Evolutionary conservation across 2,329 filamentous ascomycete species (phyloP).

Genomic region (Fusarium dlaminii): DNA sequence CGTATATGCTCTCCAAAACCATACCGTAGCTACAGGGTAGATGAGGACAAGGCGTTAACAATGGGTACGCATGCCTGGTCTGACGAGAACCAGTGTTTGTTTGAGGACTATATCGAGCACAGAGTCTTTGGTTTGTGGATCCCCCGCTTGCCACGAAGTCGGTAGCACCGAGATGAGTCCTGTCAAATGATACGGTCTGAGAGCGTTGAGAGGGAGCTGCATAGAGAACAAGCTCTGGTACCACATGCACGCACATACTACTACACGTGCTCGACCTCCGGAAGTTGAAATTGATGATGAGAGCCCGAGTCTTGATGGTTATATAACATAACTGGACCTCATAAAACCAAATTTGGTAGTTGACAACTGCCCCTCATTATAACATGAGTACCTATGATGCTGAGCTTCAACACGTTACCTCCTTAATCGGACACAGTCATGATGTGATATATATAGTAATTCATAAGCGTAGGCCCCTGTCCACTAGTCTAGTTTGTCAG

Average conservation of each 20-base stretch:
- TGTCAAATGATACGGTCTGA: conserved; percentile 15
- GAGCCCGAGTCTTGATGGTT: not conserved
- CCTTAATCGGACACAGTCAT: conserved; percentile 1
- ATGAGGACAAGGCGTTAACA: not conserved
- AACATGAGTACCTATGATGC: not conserved
- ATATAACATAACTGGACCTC: too few species aligned
- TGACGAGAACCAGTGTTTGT: not conserved
- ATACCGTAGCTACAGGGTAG: not conserved
- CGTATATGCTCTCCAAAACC: not conserved
- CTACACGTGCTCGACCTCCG: not conserved
- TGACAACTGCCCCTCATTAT: not conserved
- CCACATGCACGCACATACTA: not conserved
- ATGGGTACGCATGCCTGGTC: not conserved
- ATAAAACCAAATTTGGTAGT: not conserved
- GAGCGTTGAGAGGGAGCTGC: not conserved
- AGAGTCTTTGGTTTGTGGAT: not conserved
- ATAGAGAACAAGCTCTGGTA: conserved; percentile 2
- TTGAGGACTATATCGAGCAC: not conserved
- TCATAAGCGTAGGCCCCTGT: conserved; percentile 7
- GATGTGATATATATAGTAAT: conserved; percentile 6
- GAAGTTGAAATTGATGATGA: not conserved
- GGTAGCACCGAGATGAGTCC: conserved; percentile 8
- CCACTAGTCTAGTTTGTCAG: conserved; percentile 19
- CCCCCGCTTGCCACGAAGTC: not conserved
- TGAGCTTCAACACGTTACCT: not conserved